These are phyloP conservation scores for Saccharomyces hybrid DNA, from an alignment of 1,139 yeast species.

Conservation along the genomic window DNA sequence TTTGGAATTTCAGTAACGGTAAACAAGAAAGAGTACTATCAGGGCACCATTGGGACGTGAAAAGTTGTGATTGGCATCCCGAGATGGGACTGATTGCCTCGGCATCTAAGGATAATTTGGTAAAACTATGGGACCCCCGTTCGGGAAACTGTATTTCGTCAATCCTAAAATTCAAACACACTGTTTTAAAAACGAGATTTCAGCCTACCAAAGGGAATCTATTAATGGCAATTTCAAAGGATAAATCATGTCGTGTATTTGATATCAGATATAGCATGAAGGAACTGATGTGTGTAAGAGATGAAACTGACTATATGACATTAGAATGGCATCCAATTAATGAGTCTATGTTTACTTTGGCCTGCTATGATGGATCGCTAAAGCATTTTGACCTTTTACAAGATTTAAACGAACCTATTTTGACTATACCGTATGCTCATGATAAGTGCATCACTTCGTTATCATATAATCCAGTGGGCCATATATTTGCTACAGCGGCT, in stretches of 20 bases:
- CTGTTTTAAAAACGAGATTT: slow-evolving; percentile 75
- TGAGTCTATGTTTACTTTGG: slow-evolving; percentile 70
- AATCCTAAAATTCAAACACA: slow-evolving; percentile 86
- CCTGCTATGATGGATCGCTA: slow-evolving; percentile 83
- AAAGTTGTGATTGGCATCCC: slow-evolving; percentile 96
- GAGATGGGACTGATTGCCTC: slow-evolving; percentile 72
- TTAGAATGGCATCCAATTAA: slow-evolving; percentile 92
- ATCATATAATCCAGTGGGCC: slow-evolving; percentile 93
- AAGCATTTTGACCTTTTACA: slow-evolving; percentile 64
- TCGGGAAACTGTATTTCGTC: slow-evolving; percentile 65
- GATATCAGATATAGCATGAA: slow-evolving; percentile 74
- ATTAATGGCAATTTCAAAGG: slow-evolving; percentile 82
- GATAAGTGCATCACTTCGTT: slow-evolving; percentile 86
- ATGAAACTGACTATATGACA: slow-evolving; percentile 79
- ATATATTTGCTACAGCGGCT: slow-evolving; percentile 82
- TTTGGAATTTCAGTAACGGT: slow-evolving; percentile 92
- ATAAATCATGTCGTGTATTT: slow-evolving; percentile 77
- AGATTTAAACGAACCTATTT: slow-evolving; percentile 43
- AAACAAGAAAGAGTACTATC: slow-evolving; percentile 69
- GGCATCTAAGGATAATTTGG: slow-evolving; percentile 89
- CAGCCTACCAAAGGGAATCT: slow-evolving; percentile 50
- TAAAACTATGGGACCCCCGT: slow-evolving; percentile 95
- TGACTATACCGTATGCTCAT: slow-evolving; percentile 82
- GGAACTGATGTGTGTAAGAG: slow-evolving; percentile 63
- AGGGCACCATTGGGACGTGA: slow-evolving; percentile 99